Evolutionary conservation across 192 early-diverging fungal species (phyloP).

Genomic region (Entomortierella chlamydospora): DNA sequence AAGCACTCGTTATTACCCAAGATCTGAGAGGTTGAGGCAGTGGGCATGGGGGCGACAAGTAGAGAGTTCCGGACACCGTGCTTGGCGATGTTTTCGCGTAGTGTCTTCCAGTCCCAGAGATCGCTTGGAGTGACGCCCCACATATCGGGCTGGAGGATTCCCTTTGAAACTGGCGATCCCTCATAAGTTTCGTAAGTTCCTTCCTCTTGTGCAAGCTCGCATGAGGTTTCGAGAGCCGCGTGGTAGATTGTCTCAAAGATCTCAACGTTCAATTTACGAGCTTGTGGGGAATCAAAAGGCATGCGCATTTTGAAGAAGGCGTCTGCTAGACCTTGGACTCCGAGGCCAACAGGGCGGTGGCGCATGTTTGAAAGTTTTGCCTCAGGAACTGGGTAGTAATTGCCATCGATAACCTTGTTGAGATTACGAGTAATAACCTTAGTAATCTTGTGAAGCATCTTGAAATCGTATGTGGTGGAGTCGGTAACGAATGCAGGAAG

Average conservation of each 20-base stretch:
- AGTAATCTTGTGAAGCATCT: slow-evolving; percentile 83
- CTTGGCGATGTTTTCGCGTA: slow-evolving; percentile 83
- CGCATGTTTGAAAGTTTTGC: slow-evolving; percentile 90
- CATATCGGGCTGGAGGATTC: slow-evolving; percentile 93
- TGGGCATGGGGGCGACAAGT: slow-evolving; percentile 97
- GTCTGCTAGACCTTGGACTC: slow-evolving; percentile 98
- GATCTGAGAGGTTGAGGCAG: slow-evolving; percentile 96
- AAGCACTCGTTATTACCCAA: slow-evolving; percentile 98
- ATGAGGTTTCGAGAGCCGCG: slow-evolving; percentile 91
- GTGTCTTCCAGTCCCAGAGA: slow-evolving; percentile 89
- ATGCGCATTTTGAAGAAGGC: slow-evolving; percentile 94
- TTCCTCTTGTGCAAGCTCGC: slow-evolving; percentile 82
- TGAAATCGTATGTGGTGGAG: slow-evolving; percentile 78
- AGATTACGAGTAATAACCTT: slow-evolving; percentile 92
- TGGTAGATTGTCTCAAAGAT: slow-evolving; percentile 99
- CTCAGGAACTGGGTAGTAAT: slow-evolving; percentile 95
- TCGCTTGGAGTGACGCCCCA: slow-evolving; percentile 87
- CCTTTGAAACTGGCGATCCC: slow-evolving; percentile 89
- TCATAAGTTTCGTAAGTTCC: slow-evolving; percentile 92
- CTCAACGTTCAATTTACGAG: slow-evolving; percentile 82
- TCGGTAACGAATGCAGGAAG: slow-evolving; percentile 87
- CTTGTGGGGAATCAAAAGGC: slow-evolving; percentile 91
- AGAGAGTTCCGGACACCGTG: slow-evolving; percentile 95
- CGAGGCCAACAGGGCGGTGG: slow-evolving; percentile 94
- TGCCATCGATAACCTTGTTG: slow-evolving; percentile 97